A percentile compares a stretch with the other conserved stretches of the same genome.
phyloP scores from a whole-genome alignment of 2,329 filamentous ascomycete species.

The Bipolaris oryzae region DNA sequence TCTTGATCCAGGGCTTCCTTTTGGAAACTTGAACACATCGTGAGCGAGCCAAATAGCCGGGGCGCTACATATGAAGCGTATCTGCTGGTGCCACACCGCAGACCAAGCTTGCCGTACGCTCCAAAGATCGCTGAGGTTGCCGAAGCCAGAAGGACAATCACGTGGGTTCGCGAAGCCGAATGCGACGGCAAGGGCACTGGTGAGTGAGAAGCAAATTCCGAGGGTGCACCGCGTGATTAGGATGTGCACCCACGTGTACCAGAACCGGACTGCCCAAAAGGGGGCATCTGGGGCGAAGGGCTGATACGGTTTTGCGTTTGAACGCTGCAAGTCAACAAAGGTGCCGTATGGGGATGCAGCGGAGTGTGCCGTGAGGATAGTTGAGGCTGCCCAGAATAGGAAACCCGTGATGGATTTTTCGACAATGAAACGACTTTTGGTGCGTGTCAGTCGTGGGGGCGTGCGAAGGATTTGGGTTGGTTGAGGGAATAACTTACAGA shows the following conservation, averaged over 20 bases:
- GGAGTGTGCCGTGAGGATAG: slow-evolving; percentile 22
- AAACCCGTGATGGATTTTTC: slow-evolving; percentile 22
- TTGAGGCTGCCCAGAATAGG: slow-evolving; percentile 22
- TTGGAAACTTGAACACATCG: slow-evolving; percentile 26
- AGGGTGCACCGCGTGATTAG: slow-evolving; percentile 24
- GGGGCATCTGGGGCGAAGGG: slow-evolving; percentile 5
- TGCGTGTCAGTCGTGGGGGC: not conserved
- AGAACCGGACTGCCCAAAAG: slow-evolving; percentile 18
- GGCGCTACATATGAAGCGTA: slow-evolving; percentile 27
- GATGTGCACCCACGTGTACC: slow-evolving; percentile 29
- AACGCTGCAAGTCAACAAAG: slow-evolving; percentile 23
- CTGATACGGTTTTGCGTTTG: slow-evolving; percentile 6
- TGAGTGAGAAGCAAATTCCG: slow-evolving; percentile 20
- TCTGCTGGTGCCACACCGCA: slow-evolving; percentile 36
- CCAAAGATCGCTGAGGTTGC: slow-evolving; percentile 21
- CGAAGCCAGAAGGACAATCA: slow-evolving; percentile 38
- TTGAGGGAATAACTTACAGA: slow-evolving; percentile 20
- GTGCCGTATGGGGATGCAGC: slow-evolving; percentile 30
- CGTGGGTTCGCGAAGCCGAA: slow-evolving; percentile 24
- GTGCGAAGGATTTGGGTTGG: no score
- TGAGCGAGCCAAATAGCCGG: slow-evolving; percentile 25
- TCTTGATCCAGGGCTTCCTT: slow-evolving; percentile 37
- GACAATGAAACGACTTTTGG: slow-evolving; percentile 26
- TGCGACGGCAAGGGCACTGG: slow-evolving; percentile 24
- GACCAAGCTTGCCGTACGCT: slow-evolving; percentile 34